Conservation (phyloP, 2,329 filamentous ascomycete genomes). For the Stylonectria norvegica region DNA sequence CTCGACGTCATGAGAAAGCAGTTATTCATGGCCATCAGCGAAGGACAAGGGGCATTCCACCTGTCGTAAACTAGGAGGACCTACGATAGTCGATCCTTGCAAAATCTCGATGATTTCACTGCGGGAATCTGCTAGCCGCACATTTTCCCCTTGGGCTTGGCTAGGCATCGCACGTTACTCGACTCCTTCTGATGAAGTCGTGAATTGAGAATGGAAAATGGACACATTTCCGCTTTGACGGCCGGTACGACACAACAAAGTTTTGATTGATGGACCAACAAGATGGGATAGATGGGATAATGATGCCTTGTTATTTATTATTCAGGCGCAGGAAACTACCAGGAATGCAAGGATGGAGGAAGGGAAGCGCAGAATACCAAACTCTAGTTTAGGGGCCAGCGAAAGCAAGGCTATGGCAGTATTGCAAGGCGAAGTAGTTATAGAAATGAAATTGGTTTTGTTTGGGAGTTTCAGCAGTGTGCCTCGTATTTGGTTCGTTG, state of each 20-base stretch:
- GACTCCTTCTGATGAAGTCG: too few species aligned
- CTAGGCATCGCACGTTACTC: too few species aligned
- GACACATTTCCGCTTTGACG: conserved; percentile 20
- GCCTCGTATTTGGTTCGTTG: not conserved
- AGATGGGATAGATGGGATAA: conserved; percentile 26
- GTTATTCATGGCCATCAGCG: conserved; percentile 80
- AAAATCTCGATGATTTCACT: too few species aligned
- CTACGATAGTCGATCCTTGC: too few species aligned
- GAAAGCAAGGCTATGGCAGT: conserved; percentile 12
- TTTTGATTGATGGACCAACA: conserved; percentile 17
- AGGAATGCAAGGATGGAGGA: conserved; percentile 17
- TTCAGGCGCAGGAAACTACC: conserved; percentile 22
- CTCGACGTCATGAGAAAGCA: conserved; percentile 74
- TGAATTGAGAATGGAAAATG: too few species aligned
- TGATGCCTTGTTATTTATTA: conserved; percentile 12
- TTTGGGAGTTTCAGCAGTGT: conserved; percentile 3
- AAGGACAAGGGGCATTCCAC: conserved; percentile 97
- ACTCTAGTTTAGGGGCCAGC: conserved; percentile 1
- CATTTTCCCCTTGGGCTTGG: too few species aligned
- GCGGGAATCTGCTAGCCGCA: too few species aligned
- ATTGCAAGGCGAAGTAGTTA: conserved; percentile 19
- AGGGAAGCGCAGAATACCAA: conserved; percentile 15
- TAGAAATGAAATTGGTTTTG: conserved; percentile 27
- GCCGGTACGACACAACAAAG: conserved; percentile 23
- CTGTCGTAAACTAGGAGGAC: conserved; percentile 59